phyloP scores from a whole-genome alignment of 73 alveolate genomes.

The Uronychia binucleata region DNA sequence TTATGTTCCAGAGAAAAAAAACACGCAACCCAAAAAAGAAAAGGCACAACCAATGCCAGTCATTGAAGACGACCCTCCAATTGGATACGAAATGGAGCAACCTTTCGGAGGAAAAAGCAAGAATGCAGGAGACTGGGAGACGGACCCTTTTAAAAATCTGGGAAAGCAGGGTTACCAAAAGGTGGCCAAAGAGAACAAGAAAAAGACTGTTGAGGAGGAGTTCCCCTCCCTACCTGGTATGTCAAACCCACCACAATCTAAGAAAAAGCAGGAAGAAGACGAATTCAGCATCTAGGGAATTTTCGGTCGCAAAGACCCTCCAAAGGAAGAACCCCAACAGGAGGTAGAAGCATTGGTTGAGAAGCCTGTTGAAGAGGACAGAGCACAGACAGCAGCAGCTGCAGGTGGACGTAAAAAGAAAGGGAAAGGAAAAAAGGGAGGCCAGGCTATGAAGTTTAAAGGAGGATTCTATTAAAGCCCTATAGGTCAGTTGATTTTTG shows the following conservation, averaged over 20 bases:
- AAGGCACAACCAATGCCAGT: not conserved
- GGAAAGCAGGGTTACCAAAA: not conserved
- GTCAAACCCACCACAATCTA: not conserved
- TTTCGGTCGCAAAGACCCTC: too few species aligned
- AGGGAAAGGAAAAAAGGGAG: constrained; percentile 25
- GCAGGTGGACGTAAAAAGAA: constrained; percentile 34
- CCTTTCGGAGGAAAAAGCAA: constrained; percentile 5
- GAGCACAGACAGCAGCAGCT: constrained; percentile 13
- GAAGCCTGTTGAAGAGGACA: constrained; percentile 8
- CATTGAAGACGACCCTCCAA: not conserved
- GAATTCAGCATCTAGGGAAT: not conserved
- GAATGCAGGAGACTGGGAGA: not conserved
- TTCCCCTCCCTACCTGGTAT: constrained; percentile 43
- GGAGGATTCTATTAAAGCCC: constrained; percentile 47
- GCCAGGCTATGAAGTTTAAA: constrained; percentile 14
- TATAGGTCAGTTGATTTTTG: too few species aligned
- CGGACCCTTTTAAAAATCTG: not conserved
- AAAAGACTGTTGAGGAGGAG: constrained; percentile 10
- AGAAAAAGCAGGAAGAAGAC: not conserved
- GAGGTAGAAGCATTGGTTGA: not conserved
- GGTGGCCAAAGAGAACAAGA: constrained; percentile 12
- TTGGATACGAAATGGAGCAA: too few species aligned
- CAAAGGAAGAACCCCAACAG: not conserved
- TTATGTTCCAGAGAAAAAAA: not conserved
- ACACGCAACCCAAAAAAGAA: not conserved